Evolutionary conservation across 108 stramenopile species (phyloP).

Genomic region (Nitzschia palea): DNA sequence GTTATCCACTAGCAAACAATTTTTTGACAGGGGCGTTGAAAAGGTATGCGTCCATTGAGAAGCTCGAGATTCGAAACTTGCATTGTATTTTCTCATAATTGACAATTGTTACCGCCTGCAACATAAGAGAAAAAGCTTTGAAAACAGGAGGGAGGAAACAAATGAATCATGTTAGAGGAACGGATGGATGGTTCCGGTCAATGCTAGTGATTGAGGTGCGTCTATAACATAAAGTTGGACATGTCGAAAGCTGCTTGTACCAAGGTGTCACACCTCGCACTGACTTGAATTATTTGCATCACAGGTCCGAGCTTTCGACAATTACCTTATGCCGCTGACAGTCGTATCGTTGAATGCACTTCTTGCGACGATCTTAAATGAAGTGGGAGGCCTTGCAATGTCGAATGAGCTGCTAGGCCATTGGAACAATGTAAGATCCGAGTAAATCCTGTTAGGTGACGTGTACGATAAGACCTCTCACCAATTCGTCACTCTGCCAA

Average conservation of each 20-base stretch:
- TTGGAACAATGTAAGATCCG: conserved; percentile 24
- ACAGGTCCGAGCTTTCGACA: conserved; percentile 34
- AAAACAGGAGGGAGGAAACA: conserved; percentile 30
- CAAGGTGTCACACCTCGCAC: background rate
- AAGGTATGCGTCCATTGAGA: conserved; percentile 12
- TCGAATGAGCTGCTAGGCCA: conserved; percentile 18
- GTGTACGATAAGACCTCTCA: background rate
- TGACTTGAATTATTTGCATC: background rate
- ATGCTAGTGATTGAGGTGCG: conserved; percentile 33
- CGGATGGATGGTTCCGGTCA: conserved; percentile 38
- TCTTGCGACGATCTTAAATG: conserved; percentile 15
- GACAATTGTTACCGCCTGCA: too few species aligned
- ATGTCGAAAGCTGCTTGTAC: background rate
- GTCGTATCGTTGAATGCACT: conserved; percentile 20
- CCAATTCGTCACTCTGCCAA: background rate
- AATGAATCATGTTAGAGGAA: conserved; percentile 36
- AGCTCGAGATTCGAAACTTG: too few species aligned
- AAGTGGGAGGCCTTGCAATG: conserved; percentile 14
- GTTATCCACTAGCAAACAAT: conserved; percentile 24
- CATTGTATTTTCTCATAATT: too few species aligned
- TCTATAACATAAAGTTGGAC: background rate
- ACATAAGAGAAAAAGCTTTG: conserved; percentile 19
- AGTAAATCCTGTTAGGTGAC: background rate
- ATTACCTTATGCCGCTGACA: conserved; percentile 18
- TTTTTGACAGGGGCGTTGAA: conserved; percentile 8